Base-by-base conservation (phyloP, 2,329 filamentous ascomycete species). In the Pyrenochaeta sp. region DNA sequence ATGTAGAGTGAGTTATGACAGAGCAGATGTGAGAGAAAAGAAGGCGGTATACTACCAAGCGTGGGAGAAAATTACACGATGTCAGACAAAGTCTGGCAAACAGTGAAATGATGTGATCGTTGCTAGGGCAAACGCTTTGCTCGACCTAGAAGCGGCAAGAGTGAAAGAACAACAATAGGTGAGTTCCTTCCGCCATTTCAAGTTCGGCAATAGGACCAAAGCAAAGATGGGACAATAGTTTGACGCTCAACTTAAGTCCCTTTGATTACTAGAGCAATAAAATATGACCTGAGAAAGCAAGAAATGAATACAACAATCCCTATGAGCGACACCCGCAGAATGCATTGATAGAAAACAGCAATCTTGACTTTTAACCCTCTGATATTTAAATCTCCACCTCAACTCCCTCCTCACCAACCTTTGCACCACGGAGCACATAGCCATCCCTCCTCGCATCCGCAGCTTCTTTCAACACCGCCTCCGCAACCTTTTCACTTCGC, bases 391-490 rank as follows among this genome's bases (percentile, higher is more conserved):
- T 11, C 31, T 57, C 54, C 2, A 49, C 45, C 40, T 56, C 60
- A 33, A 72, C 59, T 7, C 69, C 70, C 23, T 61, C 60, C 14
- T 64, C 60, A n/a, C 67, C 58, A 31, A 76, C 73, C 48, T 65
- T 64, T 11, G 60, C 63, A 2, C 69, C 71, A 33, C 72, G 54
- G 14, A 75, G 37, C 21, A 66, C 55, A 61, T 73, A 75, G 4
- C 73, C 74, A 44, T 71, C 63, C 27, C 59, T 61, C 47, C 48
- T 63, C 29, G 71, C 71, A 12, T 61, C 57, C 29, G 53, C 51
- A 49, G 63, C 74, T 46, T 75, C 67, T 15, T 60, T 57, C 43
- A 57, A 51, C 17, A 77, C 50, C 1, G 65, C 60, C 7, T 50
- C 21, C 17, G 54, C 44, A 7, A 58, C 50, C 20, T 70, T 54